These are phyloP conservation scores for Moelleriella libera DNA, from an alignment of 2,329 filamentous ascomycete genomes.

Conservation along the genomic window DNA sequence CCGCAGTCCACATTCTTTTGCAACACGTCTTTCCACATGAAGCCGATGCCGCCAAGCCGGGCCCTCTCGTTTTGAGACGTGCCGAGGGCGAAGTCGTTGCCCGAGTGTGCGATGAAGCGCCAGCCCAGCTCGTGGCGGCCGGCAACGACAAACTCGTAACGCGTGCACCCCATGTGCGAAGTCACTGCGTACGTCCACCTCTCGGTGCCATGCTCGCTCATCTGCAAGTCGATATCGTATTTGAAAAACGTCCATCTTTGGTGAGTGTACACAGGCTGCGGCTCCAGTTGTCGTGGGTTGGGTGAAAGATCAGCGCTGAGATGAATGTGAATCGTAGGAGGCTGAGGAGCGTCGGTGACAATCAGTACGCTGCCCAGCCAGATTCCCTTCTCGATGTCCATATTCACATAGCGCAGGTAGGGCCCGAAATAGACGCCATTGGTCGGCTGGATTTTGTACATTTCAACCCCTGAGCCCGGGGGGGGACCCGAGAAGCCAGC, in stretches of 20 bases:
- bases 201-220: constrained; percentile 67
- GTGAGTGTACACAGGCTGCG: constrained; percentile 73
- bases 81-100: constrained; percentile 85
- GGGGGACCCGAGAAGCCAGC: constrained; percentile 84
- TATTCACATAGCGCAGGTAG: constrained; percentile 90
- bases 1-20: constrained; percentile 95
- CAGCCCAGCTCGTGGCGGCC: constrained; percentile 82
- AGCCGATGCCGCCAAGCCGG: constrained; percentile 74
- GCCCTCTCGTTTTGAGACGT: constrained; percentile 77
- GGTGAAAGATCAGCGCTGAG: constrained; percentile 81
- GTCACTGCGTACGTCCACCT: constrained; percentile 98
- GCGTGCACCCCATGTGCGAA: constrained; percentile 90
- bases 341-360: constrained; percentile 79
- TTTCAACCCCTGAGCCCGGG: constrained; percentile 74
- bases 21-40: constrained; percentile 98
- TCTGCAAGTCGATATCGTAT: constrained; percentile 80
- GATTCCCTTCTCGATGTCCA: constrained; percentile 80
- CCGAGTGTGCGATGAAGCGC: constrained; percentile 92
- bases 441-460: constrained; percentile 86
- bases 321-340: constrained; percentile 92
- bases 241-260: constrained; percentile 93
- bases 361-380: constrained; percentile 93
- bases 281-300: constrained; percentile 75
- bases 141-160: constrained; percentile 93
- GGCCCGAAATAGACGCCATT: constrained; percentile 98